Conservation (phyloP, 169 alveolate genomes). For the Amoebophrya sp. region DNA sequence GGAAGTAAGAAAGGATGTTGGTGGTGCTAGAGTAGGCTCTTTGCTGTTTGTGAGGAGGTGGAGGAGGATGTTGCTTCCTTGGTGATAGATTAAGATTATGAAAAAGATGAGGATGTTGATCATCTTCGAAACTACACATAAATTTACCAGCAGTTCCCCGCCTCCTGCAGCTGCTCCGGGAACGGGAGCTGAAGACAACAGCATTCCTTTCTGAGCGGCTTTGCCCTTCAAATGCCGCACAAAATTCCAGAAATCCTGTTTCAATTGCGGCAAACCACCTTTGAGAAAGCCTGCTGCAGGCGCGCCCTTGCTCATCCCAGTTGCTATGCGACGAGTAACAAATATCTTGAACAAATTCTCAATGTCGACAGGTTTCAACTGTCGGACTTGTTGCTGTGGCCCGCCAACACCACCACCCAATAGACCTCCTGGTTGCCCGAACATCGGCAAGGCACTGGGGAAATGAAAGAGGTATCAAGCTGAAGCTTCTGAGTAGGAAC, state of each 20-base stretch:
- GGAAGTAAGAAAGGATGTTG: too few relatives aligned
- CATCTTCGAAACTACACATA: too few relatives aligned
- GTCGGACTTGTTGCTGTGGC: not conserved
- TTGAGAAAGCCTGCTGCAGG: too few relatives aligned
- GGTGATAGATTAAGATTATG: too few relatives aligned
- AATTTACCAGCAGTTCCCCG: too few relatives aligned
- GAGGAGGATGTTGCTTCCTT: too few relatives aligned
- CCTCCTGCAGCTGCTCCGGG: too few relatives aligned
- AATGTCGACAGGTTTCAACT: not conserved
- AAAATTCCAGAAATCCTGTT: not conserved
- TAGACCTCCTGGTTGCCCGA: not conserved
- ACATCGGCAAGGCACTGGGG: not conserved
- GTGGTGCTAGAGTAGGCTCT: too few relatives aligned
- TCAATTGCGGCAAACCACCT: not conserved
- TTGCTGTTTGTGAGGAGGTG: too few relatives aligned
- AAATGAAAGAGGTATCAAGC: too few relatives aligned
- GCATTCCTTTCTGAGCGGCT: not conserved
- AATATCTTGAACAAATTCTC: not conserved
- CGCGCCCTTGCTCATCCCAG: not conserved
- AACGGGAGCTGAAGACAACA: not conserved
- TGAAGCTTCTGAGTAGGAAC: too few relatives aligned
- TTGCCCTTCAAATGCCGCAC: not conserved
- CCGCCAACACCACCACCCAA: not conserved
- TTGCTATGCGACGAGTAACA: not conserved
- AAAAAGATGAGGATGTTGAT: too few relatives aligned